Evolutionary conservation across 805 yeast species (phyloP).

Genomic region (Ogataea methanolica): DNA sequence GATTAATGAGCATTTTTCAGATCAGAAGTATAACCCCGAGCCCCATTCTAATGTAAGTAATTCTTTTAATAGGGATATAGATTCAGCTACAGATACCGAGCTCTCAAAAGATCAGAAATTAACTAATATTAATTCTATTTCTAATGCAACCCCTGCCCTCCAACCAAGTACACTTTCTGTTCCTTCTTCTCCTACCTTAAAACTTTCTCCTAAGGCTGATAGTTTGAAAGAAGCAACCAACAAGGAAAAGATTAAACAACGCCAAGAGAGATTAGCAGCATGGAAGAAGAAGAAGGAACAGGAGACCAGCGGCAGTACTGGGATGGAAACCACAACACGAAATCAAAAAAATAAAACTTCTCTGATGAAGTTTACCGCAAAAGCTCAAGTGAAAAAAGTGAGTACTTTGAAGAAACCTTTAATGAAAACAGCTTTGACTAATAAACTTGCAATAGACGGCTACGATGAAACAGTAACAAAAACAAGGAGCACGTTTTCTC

Average conservation of each 20-base stretch:
- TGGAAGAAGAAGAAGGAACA: constrained; percentile 27
- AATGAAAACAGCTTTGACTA: background rate
- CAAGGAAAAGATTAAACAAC: constrained; percentile 33
- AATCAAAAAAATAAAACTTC: constrained; percentile 11
- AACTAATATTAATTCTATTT: no score
- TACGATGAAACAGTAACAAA: background rate
- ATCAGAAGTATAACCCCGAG: no score
- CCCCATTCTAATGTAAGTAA: no score
- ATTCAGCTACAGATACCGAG: no score
- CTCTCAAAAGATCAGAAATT: no score
- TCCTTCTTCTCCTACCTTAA: background rate
- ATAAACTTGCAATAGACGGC: constrained; percentile 1
- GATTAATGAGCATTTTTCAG: no score
- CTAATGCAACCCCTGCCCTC: no score
- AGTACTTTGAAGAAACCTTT: background rate
- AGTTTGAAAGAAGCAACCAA: background rate
- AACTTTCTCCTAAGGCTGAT: no score
- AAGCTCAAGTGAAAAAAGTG: constrained; percentile 3
- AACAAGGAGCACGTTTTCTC: background rate
- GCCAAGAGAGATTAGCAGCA: constrained; percentile 51
- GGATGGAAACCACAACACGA: constrained; percentile 49
- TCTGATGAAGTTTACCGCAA: constrained; percentile 20
- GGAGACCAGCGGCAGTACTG: no score
- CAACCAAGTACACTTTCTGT: no score
- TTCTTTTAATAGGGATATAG: no score